Evolutionary conservation across 352 stramenopile species (phyloP), one percentile per base, ranked within the genome.

Genomic region (Phytophthora tubulina): DNA sequence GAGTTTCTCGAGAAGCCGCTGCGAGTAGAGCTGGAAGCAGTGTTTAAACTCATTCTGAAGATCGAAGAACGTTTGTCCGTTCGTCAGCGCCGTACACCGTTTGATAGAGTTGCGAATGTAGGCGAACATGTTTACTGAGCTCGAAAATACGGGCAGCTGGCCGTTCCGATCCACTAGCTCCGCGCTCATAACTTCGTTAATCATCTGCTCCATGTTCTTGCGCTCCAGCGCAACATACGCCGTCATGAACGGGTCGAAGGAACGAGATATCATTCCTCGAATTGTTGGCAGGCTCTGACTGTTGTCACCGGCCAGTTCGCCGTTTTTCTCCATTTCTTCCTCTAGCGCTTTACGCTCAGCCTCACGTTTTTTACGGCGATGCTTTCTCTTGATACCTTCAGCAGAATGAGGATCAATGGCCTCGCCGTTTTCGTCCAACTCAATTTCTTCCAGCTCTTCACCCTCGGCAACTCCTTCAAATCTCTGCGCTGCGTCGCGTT

Each of bases 41-140:
- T 86, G 76, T 38, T 88, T 97, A 77, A 99, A 99, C 67, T 99
- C 95, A 59, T 92, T 84, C 58, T 99, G 94, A 31, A 99, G 78
- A 45, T 98, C 86, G 69, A 99, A 99, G 65, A 99, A 99, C 10
- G 97, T 99, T 76, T 99, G 94, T 21, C 97, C 97, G 52, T 97
- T 99, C 2, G 97, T 99, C 35, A 99, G 79, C 27, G 95, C 96
- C 21, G 96, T 98, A 66, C 98, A 99, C 15, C 97, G 91, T 65
- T 98, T 98, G 39, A 99, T 97, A 7, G 96, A 98, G 63, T 98
- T 99, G 54, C 99, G 98, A 67, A 99, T 99, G 83, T 99, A 99
- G 45, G 98, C 94, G 72, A 99, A 99, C 68, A 99, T 95, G 69
- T 98, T 98, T 15, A 98, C 98, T 3, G 97, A 99, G 38, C 93